These are phyloP conservation scores for Colletotrichum cordylinicola DNA, from an alignment of 2,329 filamentous ascomycete species.

Conservation along the genomic window DNA sequence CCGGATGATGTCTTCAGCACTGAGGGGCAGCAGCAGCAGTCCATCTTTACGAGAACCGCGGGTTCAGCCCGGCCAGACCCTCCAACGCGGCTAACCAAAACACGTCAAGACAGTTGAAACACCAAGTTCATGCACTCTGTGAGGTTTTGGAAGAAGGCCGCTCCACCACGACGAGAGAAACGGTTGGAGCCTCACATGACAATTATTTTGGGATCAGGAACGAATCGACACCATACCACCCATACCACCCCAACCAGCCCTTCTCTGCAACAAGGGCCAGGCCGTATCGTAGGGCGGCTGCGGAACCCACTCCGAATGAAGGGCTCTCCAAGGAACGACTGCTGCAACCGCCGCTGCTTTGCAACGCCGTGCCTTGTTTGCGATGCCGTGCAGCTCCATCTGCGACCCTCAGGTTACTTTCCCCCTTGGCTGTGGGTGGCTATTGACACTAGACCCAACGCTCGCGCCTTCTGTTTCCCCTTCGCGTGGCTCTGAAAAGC, in stretches of 20 bases:
- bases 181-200: not conserved
- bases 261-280: not conserved
- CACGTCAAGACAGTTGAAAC: slow-evolving; percentile 9
- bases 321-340: not conserved
- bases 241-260: not conserved
- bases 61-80: not conserved
- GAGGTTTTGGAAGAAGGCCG: not conserved
- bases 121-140: slow-evolving; percentile 2
- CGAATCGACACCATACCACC: not conserved
- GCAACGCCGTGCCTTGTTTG: not conserved
- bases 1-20: not conserved
- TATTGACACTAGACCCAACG: not conserved
- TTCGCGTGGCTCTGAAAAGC: not conserved
- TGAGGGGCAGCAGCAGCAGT: not conserved
- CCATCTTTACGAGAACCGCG: not conserved
- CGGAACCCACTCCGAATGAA: slow-evolving; percentile 1
- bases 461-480: not conserved
- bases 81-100: not conserved
- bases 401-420: not conserved
- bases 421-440: not conserved
- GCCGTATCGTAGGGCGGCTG: not conserved
- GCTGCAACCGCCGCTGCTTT: not conserved
- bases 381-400: not conserved
- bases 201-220: not conserved
- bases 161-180: not conserved